Conservation (phyloP, 768 basidiomycete genomes). For the Coprinopsis marcescibilis region DNA sequence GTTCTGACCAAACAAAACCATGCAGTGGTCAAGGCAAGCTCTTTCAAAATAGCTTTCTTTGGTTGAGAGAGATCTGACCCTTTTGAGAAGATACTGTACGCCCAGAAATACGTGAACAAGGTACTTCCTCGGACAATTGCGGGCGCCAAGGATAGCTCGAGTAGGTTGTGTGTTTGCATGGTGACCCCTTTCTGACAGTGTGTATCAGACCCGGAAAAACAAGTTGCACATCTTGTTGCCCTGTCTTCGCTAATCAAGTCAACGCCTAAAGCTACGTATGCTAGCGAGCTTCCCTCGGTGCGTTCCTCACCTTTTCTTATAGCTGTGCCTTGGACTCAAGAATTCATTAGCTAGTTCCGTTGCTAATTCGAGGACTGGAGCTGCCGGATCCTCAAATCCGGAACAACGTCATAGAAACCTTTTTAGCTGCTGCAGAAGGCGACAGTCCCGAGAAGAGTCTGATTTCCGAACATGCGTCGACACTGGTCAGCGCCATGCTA, state of each 20-base stretch:
- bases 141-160: slow-evolving; percentile 50
- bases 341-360: slow-evolving; percentile 70
- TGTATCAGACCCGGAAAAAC: slow-evolving; percentile 42
- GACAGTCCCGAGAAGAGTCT: slow-evolving; percentile 40
- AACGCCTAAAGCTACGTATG: slow-evolving; percentile 71
- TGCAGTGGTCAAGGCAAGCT: slow-evolving; percentile 64
- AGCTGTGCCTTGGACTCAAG: background rate
- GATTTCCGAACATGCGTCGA: slow-evolving; percentile 64
- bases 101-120: slow-evolving; percentile 67
- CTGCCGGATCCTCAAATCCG: slow-evolving; percentile 71
- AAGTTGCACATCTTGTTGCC: slow-evolving; percentile 74
- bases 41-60: background rate
- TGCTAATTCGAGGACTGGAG: slow-evolving; percentile 80
- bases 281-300: slow-evolving; percentile 60
- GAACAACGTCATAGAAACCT: slow-evolving; percentile 72
- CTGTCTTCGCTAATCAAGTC: slow-evolving; percentile 76
- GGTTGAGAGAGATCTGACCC: background rate
- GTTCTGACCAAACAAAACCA: slow-evolving; percentile 74
- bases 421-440: slow-evolving; percentile 64
- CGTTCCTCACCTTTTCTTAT: slow-evolving; percentile 14
- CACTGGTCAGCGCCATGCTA: slow-evolving; percentile 68
- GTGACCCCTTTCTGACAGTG: background rate
- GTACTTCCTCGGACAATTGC: slow-evolving; percentile 72
- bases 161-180: slow-evolving; percentile 31
- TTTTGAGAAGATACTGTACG: slow-evolving; percentile 55